Evolutionary conservation across 2,329 filamentous ascomycete genomes (phyloP), one percentile per base, ranked within the genome.

Genomic region (Celoporthe dispersa): DNA sequence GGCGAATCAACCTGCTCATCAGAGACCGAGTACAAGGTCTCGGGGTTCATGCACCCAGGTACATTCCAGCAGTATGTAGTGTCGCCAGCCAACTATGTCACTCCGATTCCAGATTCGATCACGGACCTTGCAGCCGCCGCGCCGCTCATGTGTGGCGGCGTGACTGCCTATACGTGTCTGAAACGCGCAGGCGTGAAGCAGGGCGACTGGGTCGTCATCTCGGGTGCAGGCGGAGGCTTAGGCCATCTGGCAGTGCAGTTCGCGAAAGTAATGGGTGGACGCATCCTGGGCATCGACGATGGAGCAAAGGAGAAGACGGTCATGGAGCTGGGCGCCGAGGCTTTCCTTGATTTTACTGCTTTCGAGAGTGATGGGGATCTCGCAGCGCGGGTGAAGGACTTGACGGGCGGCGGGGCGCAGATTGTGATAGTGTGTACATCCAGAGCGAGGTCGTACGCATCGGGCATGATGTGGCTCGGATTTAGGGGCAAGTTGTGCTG

Each of bases 1-100:
- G 76, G 78, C 66, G 2, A 72, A 1, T 84, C 84, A 25, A 81
- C 83, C 44, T 84, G 83, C 28, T 75, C 76, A 0, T 77, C 48
- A 8, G 9, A 35, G 3, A 57, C 33, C 4, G 51, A 77, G 9
- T 82, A 83, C 60, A 66, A 79, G n/a, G 82, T 84, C 68, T 82
- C 82, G 0, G 80, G 83, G 1, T 75, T 79, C 1, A 78, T 77
- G n/a, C 77, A 78, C 0, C 78, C 79, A 0, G 79, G 79, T 0
- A 79, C 79, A 0, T 25, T 80, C 0, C 78, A 80, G 44, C 72
- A 78, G 16, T 80, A 78, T 19, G 73, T 76, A 16, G 66, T 80
- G 0, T 78, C 78, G 0, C 76, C 79, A 33, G 71, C 76, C 0
- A 69, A 75, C 12, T 78, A 78, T 2, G 59, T 79, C 0, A 79